Percentiles rank a stretch among this genome's conserved stretches.
phyloP scores from a whole-genome alignment of 495 filamentous ascomycete genomes.

The Daldinia concentrica region DNA sequence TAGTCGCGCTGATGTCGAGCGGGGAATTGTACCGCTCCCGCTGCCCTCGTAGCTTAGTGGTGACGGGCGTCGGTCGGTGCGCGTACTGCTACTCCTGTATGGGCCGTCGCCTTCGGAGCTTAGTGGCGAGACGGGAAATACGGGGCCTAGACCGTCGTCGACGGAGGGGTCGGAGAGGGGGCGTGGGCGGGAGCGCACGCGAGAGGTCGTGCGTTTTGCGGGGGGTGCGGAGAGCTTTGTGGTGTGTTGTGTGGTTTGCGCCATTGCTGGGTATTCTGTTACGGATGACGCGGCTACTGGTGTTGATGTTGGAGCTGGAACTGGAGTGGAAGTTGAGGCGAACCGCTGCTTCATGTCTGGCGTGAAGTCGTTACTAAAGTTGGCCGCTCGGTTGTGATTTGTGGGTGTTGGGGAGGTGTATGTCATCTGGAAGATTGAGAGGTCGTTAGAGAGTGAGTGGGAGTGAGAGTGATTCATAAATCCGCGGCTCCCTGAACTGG shows the following conservation, averaged over 20 bases:
- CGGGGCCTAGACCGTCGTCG: slow-evolving; percentile 15
- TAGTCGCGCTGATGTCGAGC: not conserved
- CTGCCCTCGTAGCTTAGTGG: not conserved
- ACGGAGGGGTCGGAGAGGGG: slow-evolving; percentile 17
- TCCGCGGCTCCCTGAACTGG: not conserved
- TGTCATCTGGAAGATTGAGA: slow-evolving; percentile 14
- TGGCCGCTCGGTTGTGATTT: not conserved
- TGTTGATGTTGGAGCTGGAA: not conserved
- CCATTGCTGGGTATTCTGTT: not conserved
- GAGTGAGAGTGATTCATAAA: not conserved
- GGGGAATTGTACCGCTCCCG: not conserved
- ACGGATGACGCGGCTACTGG: not conserved
- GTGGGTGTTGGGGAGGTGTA: not conserved
- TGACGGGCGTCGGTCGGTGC: not conserved
- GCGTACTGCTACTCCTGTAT: not conserved
- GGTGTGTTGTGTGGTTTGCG: slow-evolving; percentile 1
- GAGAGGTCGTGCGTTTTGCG: slow-evolving; percentile 4
- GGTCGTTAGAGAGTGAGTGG: not conserved
- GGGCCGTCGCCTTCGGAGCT: slow-evolving; percentile 2
- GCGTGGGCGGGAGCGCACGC: slow-evolving; percentile 16
- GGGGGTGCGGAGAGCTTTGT: not conserved
- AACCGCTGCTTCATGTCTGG: slow-evolving; percentile 2
- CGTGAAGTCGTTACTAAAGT: not conserved
- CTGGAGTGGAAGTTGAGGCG: not conserved
- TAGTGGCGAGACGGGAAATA: slow-evolving; percentile 28